Conservation (phyloP, 805 yeast genomes). For the Candida corydali region DNA sequence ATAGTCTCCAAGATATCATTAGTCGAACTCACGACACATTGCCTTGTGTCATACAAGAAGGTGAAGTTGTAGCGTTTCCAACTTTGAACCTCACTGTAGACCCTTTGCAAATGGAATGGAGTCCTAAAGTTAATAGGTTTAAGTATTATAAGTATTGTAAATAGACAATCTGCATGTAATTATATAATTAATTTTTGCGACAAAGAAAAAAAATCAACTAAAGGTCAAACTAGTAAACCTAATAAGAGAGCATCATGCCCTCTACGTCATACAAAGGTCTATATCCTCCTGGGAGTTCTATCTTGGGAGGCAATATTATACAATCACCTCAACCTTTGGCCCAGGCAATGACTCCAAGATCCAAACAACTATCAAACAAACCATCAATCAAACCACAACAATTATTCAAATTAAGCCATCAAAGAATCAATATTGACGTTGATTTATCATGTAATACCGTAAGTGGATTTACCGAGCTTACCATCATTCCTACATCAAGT, state of each 20-base stretch:
- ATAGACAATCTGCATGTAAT: background rate
- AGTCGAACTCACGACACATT: background rate
- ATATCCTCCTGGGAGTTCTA: constrained; percentile 7
- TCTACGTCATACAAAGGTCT: constrained; percentile 7
- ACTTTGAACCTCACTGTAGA: constrained; percentile 10
- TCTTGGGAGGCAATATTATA: background rate
- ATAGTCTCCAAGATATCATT: background rate
- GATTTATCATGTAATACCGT: constrained; percentile 61
- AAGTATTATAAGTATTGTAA: constrained; percentile 5
- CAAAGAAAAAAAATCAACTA: constrained; percentile 13
- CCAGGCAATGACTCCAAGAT: constrained; percentile 2
- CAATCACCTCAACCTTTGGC: constrained; percentile 1
- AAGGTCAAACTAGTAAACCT: too few species aligned
- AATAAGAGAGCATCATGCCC: constrained; percentile 6
- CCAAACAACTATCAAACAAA: background rate
- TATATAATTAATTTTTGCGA: background rate
- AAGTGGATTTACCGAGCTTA: constrained; percentile 76
- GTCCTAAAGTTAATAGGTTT: constrained; percentile 12
- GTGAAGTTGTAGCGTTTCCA: constrained; percentile 13
- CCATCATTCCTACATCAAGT: constrained; percentile 67
- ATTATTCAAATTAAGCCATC: constrained; percentile 75
- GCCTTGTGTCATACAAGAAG: constrained; percentile 3
- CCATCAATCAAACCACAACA: constrained; percentile 20
- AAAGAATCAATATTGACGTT: constrained; percentile 74
- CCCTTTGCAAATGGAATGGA: constrained; percentile 14